phyloP scores from a whole-genome alignment of 129 eudicot genomes.

The Daucus carota region DNA sequence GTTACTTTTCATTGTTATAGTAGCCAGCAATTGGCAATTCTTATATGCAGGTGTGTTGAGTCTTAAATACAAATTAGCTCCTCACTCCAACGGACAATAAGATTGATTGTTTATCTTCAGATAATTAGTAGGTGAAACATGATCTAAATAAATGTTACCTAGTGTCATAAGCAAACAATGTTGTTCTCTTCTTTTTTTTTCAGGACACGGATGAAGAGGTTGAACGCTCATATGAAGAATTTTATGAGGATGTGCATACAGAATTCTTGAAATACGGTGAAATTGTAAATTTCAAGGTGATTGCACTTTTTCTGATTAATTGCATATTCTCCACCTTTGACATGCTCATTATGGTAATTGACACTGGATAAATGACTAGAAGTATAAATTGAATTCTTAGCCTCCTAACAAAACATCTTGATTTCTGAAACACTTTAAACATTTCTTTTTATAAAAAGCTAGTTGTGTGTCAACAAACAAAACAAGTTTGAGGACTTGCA shows the following conservation, averaged over 20 bases:
- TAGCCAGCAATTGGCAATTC: background rate
- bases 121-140: background rate
- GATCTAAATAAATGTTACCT: background rate
- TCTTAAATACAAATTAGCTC: background rate
- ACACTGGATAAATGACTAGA: background rate
- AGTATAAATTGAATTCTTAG: background rate
- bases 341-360: background rate
- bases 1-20: background rate
- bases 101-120: background rate
- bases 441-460: background rate
- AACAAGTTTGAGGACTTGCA: background rate
- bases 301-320: background rate
- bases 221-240: slow-evolving; percentile 70
- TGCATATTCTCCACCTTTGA: background rate
- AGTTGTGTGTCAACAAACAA: background rate
- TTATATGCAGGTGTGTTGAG: background rate
- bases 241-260: slow-evolving; percentile 97
- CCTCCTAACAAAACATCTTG: background rate
- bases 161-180: slow-evolving; percentile 11
- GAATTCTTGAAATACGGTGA: slow-evolving; percentile 96
- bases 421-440: background rate
- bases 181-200: slow-evolving; percentile 19
- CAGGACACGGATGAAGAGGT: slow-evolving; percentile 95
- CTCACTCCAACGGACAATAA: background rate
- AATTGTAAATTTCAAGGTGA: slow-evolving; percentile 84